Conservation (phyloP, 2,329 filamentous ascomycete species). For the Berkeleyomyces rouxiae region DNA sequence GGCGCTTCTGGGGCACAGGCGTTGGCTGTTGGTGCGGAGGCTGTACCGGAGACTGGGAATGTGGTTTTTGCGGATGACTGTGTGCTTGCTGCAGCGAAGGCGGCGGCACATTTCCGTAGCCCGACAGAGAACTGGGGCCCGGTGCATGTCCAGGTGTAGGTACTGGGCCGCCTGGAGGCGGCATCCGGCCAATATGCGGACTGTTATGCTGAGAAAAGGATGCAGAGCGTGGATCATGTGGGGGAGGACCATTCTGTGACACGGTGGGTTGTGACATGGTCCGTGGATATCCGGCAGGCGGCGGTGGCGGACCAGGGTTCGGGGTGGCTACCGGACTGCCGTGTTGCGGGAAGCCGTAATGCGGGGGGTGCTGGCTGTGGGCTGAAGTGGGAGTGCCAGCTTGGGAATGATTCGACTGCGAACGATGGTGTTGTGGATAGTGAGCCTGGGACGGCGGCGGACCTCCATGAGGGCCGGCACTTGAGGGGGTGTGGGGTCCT, state of each 20-base stretch:
- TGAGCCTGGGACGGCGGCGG: conserved; percentile 17
- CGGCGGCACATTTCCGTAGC: neutral
- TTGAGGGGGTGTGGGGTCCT: neutral
- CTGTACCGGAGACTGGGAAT: neutral
- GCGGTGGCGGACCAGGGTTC: conserved; percentile 23
- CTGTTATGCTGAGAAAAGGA: conserved; percentile 11
- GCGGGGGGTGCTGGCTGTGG: conserved; percentile 34
- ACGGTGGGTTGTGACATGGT: conserved; percentile 38
- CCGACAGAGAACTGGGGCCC: neutral
- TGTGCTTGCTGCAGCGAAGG: neutral
- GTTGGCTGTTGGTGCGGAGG: neutral
- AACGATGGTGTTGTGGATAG: conserved; percentile 29
- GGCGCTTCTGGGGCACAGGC: neutral
- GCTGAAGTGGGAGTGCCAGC: conserved; percentile 45
- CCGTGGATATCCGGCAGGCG: conserved; percentile 18
- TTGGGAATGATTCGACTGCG: conserved; percentile 39
- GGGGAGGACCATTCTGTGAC: conserved; percentile 32
- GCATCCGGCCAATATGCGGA: neutral
- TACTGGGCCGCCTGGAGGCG: conserved; percentile 1
- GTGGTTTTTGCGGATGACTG: neutral
- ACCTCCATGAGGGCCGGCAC: neutral
- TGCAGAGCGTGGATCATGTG: conserved; percentile 7
- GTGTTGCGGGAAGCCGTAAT: conserved; percentile 27
- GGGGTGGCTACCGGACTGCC: conserved; percentile 34
- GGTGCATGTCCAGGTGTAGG: neutral